phyloP scores from a whole-genome alignment of 1,139 yeast species.

The Geotrichum carabidarum region DNA sequence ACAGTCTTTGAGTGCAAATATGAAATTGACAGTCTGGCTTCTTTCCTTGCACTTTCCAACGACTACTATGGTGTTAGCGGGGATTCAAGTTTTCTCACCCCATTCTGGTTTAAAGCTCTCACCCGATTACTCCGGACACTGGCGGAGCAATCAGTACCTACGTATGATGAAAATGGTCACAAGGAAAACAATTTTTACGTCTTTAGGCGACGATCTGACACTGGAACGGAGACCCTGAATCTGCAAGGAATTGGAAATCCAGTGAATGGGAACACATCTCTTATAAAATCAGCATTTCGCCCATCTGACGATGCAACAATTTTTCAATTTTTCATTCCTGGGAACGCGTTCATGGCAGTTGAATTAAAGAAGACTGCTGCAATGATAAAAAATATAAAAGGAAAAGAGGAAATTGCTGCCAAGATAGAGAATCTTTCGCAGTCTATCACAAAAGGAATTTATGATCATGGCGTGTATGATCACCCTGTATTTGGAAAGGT shows the following conservation, averaged over 20 bases:
- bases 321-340: slow-evolving; percentile 77
- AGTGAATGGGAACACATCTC: slow-evolving; percentile 62
- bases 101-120: slow-evolving; percentile 58
- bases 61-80: slow-evolving; percentile 57
- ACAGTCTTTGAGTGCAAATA: slow-evolving; percentile 84
- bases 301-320: slow-evolving; percentile 89
- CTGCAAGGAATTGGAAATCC: slow-evolving; percentile 81
- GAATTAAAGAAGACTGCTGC: slow-evolving; percentile 47
- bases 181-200: slow-evolving; percentile 48
- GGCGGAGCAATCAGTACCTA: slow-evolving; percentile 56
- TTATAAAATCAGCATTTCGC: slow-evolving; percentile 79
- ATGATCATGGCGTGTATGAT: slow-evolving; percentile 55
- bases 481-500: slow-evolving; percentile 72
- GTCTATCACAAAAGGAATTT: slow-evolving; percentile 52
- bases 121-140: slow-evolving; percentile 51
- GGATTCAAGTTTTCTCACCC: slow-evolving; percentile 49
- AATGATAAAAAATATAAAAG: slow-evolving; percentile 23
- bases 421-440: slow-evolving; percentile 41
- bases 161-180: slow-evolving; percentile 56
- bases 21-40: slow-evolving; percentile 81
- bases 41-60: slow-evolving; percentile 68
- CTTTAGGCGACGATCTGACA: slow-evolving; percentile 67
- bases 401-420: slow-evolving; percentile 27
- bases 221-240: slow-evolving; percentile 78
- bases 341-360: slow-evolving; percentile 69